Evolutionary conservation across 257 asterid genomes (phyloP), one percentile per base, ranked within the genome.

Genomic region (Ilex aquifolium): DNA sequence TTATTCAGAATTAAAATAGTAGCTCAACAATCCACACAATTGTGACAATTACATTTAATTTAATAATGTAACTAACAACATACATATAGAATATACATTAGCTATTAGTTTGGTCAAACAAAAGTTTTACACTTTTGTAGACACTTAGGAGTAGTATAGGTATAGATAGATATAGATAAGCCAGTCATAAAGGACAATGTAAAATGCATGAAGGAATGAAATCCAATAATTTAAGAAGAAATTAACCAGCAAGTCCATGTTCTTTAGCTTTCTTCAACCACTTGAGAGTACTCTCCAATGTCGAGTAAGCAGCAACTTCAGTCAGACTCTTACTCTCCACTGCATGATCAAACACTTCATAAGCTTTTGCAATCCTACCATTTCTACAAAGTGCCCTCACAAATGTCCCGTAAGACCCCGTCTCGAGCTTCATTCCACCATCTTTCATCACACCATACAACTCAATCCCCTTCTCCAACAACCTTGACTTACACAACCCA

Each of bases 291-390:
- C 82, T 79, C 76, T 89, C 97, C 76, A 89, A 65, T 32, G 95
- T 87, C 15, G 96, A 70, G 73, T 89, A 92, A 32, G 97, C 97
- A 27, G 87, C 76, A 73, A 85, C 72, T 60, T 87, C 97, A 1
- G 82, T 73, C 79, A 92, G 70, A 74, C 97, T 89, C 80, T 87
- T 92, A 79, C 97, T 89, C 79, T 85, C 95, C 16, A 92, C 69
- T 12, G 87, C 97, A 72, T 89, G 87, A 77, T 92, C 96, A 62
- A 83, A 92, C 69, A 89, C 94, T 54, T 79, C 99, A 69, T 89
- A 89, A 56, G 95, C 95, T 39, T 86, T 95, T 11, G 91, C 88
- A 58, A 89, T 95, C 75, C 95, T 83, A 8, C 94, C 95, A 67
- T 77, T 79, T 82, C 90, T 77, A 77, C 97, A 82, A 12, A 87